phyloP scores from a whole-genome alignment of 495 filamentous ascomycete species.

The Hyphodiscus hymeniophilus region DNA sequence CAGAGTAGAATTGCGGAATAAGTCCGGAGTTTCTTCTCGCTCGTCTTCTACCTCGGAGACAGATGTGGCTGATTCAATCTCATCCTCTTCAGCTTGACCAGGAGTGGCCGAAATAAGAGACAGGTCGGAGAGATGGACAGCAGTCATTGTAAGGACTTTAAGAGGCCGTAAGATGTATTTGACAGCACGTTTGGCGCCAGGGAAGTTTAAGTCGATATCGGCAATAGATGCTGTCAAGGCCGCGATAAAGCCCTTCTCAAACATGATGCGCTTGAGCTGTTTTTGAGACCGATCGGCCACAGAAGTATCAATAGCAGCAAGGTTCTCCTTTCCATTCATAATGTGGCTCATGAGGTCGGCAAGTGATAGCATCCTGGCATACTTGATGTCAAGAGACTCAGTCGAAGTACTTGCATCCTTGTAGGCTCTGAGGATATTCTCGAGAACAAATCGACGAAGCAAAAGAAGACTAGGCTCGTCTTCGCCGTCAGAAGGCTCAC shows the following conservation, averaged over 20 bases:
- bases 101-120: constrained; percentile 61
- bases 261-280: constrained; percentile 89
- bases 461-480: constrained; percentile 86
- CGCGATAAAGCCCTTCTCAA: constrained; percentile 90
- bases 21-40: constrained; percentile 92
- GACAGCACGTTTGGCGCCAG: constrained; percentile 82
- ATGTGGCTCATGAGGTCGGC: constrained; percentile 91
- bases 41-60: constrained; percentile 80
- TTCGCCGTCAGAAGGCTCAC: constrained; percentile 51
- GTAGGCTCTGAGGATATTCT: constrained; percentile 86
- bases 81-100: constrained; percentile 71
- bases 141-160: constrained; percentile 79
- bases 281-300: constrained; percentile 45
- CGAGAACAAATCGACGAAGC: constrained; percentile 87
- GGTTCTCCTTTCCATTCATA: constrained; percentile 68
- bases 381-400: constrained; percentile 79
- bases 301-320: constrained; percentile 29
- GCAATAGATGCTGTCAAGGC: constrained; percentile 86
- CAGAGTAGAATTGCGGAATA: constrained; percentile 91
- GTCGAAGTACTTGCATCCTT: constrained; percentile 74
- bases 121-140: constrained; percentile 68
- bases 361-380: constrained; percentile 73
- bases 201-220: constrained; percentile 93
- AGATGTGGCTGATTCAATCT: constrained; percentile 83
- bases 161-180: constrained; percentile 93